Evolutionary conservation across 1,139 yeast species (phyloP).

Genomic region (Suhomyces kunorum): DNA sequence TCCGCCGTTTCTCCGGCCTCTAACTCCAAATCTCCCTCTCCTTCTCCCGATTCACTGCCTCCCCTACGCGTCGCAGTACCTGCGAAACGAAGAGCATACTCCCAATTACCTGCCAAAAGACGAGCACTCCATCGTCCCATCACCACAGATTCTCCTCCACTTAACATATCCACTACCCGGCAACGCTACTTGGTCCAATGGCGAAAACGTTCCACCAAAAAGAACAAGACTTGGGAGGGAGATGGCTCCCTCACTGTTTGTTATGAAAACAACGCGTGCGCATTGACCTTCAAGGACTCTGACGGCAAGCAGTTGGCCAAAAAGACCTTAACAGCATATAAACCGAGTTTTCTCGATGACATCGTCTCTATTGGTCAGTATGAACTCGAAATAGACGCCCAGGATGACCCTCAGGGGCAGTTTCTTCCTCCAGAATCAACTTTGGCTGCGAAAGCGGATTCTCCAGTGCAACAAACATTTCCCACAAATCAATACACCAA

Average conservation of each 20-base stretch:
- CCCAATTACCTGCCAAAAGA: constrained; percentile 1
- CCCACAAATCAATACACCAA: background rate
- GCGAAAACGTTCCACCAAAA: constrained; percentile 71
- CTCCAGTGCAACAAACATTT: background rate
- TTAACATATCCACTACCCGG: background rate
- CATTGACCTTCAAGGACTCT: constrained; percentile 15
- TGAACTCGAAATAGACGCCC: constrained; percentile 32
- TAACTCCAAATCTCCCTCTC: background rate
- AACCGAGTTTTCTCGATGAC: constrained; percentile 14
- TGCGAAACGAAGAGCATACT: constrained; percentile 3
- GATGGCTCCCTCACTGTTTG: constrained; percentile 60
- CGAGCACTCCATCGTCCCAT: constrained; percentile 1
- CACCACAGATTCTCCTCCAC: background rate
- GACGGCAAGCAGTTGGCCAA: constrained; percentile 16
- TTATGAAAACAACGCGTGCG: constrained; percentile 6
- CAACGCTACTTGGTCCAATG: constrained; percentile 52
- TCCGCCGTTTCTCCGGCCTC: no score
- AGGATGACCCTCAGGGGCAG: constrained; percentile 25
- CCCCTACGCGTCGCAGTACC: background rate
- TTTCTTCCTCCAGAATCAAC: background rate
- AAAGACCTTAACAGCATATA: constrained; percentile 12
- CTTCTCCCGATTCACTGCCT: background rate
- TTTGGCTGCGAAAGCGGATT: constrained; percentile 12
- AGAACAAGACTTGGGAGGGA: constrained; percentile 94
- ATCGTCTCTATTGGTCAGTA: constrained; percentile 28